Evolutionary conservation across 768 basidiomycete species (phyloP).

Genomic region (Phlebiopsis gigantea): DNA sequence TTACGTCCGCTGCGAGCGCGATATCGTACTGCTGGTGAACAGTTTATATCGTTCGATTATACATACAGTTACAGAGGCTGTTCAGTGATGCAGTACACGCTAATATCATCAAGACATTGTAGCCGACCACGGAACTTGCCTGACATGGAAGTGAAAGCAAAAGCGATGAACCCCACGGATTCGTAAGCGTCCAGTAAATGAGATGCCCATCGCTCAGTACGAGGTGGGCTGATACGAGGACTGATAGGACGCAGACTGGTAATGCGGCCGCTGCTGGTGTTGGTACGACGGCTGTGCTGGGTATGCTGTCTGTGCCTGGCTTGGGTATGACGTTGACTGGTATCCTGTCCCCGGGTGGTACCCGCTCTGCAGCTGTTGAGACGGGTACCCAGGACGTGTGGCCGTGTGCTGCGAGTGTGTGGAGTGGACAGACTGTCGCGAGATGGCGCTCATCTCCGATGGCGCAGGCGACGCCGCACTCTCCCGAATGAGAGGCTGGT

Average conservation of each 20-base stretch:
- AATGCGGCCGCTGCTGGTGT: not conserved
- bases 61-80: no score
- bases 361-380: not conserved
- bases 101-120: no score
- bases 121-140: no score
- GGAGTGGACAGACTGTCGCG: not conserved
- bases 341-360: slow-evolving; percentile 3
- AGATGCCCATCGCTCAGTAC: slow-evolving; percentile 11
- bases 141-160: no score
- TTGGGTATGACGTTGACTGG: slow-evolving; percentile 2
- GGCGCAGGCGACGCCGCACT: slow-evolving; percentile 9
- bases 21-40: no score
- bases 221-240: slow-evolving; percentile 8
- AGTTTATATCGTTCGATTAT: no score
- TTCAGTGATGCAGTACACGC: no score
- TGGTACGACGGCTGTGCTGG: not conserved
- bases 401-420: not conserved
- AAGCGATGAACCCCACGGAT: no score
- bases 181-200: no score
- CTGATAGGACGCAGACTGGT: not conserved
- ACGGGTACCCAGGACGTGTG: not conserved
- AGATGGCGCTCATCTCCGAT: slow-evolving; percentile 1
- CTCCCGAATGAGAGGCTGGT: not conserved
- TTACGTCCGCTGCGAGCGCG: no score
- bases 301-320: not conserved